Percentiles rank a stretch among this genome's conserved stretches.
Evolutionary conservation across 306 rosid species (phyloP).

Genomic region (Rosa multiflora): DNA sequence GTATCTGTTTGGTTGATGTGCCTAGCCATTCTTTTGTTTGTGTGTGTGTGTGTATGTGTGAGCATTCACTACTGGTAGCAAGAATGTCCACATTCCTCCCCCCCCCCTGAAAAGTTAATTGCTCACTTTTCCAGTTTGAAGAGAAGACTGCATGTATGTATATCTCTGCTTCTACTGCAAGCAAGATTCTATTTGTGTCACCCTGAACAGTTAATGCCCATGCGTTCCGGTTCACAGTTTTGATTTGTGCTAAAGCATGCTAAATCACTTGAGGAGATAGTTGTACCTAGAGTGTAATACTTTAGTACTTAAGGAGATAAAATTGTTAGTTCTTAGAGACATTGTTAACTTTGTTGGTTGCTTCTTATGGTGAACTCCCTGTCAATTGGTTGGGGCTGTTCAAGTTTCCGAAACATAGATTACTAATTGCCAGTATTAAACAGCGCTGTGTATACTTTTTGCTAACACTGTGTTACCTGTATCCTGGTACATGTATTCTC

Average conservation of each 20-base stretch:
- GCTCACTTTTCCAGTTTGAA: not conserved
- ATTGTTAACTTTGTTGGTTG: not conserved
- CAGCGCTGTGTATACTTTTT: not conserved
- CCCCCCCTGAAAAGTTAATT: too few species aligned
- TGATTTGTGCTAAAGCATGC: not conserved
- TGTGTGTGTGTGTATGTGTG: too few species aligned
- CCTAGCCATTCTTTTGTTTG: too few species aligned
- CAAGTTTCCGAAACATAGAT: constrained; percentile 3
- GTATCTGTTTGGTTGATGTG: not conserved
- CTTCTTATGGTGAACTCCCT: constrained; percentile 11
- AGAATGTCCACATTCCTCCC: not conserved
- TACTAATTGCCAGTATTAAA: not conserved
- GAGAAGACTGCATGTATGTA: not conserved
- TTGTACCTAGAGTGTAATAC: not conserved
- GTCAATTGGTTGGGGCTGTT: not conserved
- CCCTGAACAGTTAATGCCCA: not conserved
- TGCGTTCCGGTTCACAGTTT: not conserved
- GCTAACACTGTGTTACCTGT: not conserved
- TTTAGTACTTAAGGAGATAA: not conserved
- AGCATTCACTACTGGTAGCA: not conserved
- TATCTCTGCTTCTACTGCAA: not conserved
- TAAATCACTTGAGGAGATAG: not conserved
- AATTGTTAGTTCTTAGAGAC: not conserved
- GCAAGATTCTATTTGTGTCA: not conserved
- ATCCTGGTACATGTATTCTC: not conserved